Base-by-base conservation (phyloP, 768 basidiomycete genomes). In the Floccularia luteovirens region DNA sequence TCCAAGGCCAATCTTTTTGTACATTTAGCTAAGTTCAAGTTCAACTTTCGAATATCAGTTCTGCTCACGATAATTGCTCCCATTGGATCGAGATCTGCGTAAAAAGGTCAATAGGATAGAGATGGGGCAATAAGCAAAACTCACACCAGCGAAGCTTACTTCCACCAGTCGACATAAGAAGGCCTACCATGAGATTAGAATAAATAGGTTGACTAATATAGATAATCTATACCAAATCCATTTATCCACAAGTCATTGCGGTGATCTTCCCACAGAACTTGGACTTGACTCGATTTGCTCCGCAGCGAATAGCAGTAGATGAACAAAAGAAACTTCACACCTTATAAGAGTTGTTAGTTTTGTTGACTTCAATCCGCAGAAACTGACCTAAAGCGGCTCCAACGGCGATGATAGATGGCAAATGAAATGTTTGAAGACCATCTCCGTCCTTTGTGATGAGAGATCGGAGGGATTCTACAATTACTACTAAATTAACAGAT, bases 261-360 rank as follows among this genome's bases (percentile, higher is more conserved):
- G 48, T 97, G 93, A 55, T 98, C 94, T 59, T 96, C 89, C 91
- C 90, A 97, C 21, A 96, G 73, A n/a, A 96, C 78, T 33, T 77
- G 76, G 2, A 99, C 94, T 61, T 99, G 96, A 51, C 88, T 92
- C 4, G 87, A 91, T 47, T 75, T 77, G 23, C 71, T 73, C 21
- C 89, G 79, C 32, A 94, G 70, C 2, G 87, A 72, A 51, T 66
- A 77, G 58, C 92, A 92, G 61, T 91, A 96, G 3, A 91, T 25
- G 64, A 98, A 98, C 31, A 99, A 74, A 0, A 81, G 31, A 33
- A 90, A 70, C 61, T 99, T 99, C 46, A 88, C 79, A 36, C 73
- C 89, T 91, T 44, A 10, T 39, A 16, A 31, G 19, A 20, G 27
- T 31, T 14, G n/a, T n/a, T n/a, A n/a, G n/a, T n/a, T n/a, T n/a